Conservation (phyloP, 225 moss, liverwort and hornwort genomes). For the Rhytidiadelphus loreus region DNA sequence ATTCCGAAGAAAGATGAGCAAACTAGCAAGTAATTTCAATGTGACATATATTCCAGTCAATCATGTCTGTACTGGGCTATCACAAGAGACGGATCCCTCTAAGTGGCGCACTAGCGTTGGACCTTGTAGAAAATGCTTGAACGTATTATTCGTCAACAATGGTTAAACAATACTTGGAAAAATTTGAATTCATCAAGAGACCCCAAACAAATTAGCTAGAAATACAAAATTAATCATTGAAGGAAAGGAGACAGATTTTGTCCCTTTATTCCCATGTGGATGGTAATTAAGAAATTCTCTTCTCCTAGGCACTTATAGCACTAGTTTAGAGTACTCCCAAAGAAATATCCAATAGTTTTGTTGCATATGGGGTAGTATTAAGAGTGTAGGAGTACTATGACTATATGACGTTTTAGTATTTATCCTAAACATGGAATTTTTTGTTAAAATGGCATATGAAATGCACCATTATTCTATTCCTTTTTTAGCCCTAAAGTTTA, state of each 20-base stretch:
- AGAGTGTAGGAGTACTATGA: neutral
- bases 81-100: neutral
- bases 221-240: neutral
- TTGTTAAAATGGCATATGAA: too few relatives aligned
- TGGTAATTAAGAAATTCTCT: neutral
- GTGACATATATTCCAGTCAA: neutral
- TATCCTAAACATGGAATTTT: neutral
- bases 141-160: neutral
- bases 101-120: neutral
- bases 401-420: neutral
- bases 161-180: too few relatives aligned
- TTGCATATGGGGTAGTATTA: neutral
- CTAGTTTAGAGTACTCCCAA: neutral
- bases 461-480: too few relatives aligned
- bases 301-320: neutral
- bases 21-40: neutral
- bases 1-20: neutral
- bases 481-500: too few relatives aligned
- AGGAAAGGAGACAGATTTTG: neutral
- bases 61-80: neutral
- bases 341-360: neutral
- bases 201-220: neutral
- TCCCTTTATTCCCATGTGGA: neutral
- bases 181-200: neutral
- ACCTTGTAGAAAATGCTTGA: neutral